Evolutionary conservation across 495 filamentous ascomycete species (phyloP).

Genomic region (Talaromyces nanjingensis): DNA sequence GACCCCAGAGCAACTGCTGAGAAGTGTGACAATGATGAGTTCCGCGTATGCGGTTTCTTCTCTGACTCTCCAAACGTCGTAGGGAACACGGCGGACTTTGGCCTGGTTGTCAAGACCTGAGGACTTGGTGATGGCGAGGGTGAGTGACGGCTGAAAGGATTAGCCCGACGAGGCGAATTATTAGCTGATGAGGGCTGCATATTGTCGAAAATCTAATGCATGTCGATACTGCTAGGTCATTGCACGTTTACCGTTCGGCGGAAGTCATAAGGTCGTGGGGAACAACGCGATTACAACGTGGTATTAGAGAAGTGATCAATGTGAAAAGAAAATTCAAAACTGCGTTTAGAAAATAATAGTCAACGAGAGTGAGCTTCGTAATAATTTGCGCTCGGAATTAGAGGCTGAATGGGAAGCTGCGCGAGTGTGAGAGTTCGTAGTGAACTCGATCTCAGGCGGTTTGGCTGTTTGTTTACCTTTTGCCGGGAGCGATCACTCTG

Average conservation of each 20-base stretch:
- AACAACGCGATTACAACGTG: not conserved
- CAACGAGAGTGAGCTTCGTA: not conserved
- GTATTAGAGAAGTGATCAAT: not conserved
- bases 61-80: slow-evolving; percentile 40
- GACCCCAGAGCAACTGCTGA: slow-evolving; percentile 20
- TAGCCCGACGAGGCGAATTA: slow-evolving; percentile 58
- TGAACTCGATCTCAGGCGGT: not conserved
- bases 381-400: not conserved
- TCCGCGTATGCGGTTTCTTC: slow-evolving; percentile 45
- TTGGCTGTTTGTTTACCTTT: slow-evolving; percentile 11
- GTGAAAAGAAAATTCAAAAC: not conserved
- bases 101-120: slow-evolving; percentile 41
- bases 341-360: slow-evolving; percentile 2
- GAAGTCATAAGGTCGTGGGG: not conserved
- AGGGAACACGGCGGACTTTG: slow-evolving; percentile 65
- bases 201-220: slow-evolving; percentile 7
- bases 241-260: not conserved
- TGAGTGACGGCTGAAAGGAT: slow-evolving; percentile 64
- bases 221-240: not conserved
- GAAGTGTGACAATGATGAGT: slow-evolving; percentile 49
- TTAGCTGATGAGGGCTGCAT: slow-evolving; percentile 43
- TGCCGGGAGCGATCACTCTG: slow-evolving; percentile 5
- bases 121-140: slow-evolving; percentile 53
- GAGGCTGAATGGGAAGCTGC: not conserved
- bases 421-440: not conserved